Conservation (phyloP, 2,329 filamentous ascomycete species). For the Bipolaris sorokiniana region DNA sequence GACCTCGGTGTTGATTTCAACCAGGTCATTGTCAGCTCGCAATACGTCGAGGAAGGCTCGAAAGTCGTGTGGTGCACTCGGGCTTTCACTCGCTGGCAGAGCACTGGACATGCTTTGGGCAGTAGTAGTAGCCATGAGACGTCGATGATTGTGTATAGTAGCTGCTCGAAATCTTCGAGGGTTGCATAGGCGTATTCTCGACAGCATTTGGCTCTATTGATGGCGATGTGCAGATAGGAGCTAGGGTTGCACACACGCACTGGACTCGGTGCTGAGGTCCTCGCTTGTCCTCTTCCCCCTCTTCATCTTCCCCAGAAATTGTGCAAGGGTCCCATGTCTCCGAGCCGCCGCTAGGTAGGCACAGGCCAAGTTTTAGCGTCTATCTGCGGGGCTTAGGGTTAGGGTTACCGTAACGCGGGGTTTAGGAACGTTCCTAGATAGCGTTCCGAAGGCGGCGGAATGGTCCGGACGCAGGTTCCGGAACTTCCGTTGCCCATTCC, state of each 20-base stretch:
- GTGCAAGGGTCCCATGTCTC: neutral
- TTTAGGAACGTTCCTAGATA: neutral
- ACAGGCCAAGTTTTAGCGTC: too few relatives aligned
- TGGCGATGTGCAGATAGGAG: neutral
- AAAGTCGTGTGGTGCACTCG: neutral
- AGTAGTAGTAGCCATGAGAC: neutral
- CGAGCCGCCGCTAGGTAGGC: neutral
- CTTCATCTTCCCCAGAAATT: neutral
- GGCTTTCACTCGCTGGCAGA: neutral
- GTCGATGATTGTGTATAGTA: neutral
- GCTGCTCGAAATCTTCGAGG: neutral
- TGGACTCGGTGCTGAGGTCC: neutral
- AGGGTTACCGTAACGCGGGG: neutral
- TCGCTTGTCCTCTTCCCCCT: neutral
- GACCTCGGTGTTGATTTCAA: neutral
- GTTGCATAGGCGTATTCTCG: neutral
- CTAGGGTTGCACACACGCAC: neutral
- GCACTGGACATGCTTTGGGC: neutral
- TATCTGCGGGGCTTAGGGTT: neutral
- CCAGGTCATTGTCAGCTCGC: neutral
- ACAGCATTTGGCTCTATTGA: neutral
- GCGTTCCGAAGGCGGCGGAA: neutral
- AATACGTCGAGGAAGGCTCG: slow-evolving; percentile 1
- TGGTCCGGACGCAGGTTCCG: neutral
- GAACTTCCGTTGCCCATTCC: neutral